phyloP scores from a whole-genome alignment of 495 filamentous ascomycete species.

The Jackrogersella multiformis region DNA sequence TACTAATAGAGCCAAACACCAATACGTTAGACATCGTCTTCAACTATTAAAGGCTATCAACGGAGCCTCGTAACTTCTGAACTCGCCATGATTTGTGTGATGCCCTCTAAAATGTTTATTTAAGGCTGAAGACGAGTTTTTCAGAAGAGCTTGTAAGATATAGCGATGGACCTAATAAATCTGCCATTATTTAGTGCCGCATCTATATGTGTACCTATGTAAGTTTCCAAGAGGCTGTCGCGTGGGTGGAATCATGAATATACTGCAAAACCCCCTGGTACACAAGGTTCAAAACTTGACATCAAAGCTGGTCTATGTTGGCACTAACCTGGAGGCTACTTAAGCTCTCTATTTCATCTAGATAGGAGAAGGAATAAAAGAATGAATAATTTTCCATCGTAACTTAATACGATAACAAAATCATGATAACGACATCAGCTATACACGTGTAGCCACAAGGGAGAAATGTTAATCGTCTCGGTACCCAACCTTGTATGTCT shows the following conservation, averaged over 20 bases:
- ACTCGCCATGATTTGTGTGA: not conserved
- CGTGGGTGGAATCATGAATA: no score
- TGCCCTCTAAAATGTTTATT: not conserved
- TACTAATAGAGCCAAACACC: not conserved
- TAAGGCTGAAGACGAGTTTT: not conserved
- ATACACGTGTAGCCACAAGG: not conserved
- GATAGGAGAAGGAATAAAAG: no score
- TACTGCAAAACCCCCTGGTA: no score
- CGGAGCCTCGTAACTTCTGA: not conserved
- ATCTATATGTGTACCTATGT: not conserved
- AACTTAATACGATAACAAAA: no score
- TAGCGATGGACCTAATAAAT: not conserved
- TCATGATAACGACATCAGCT: not conserved
- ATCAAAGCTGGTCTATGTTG: no score
- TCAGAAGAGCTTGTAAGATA: not conserved
- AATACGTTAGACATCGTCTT: not conserved
- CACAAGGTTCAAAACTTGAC: no score
- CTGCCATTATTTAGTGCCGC: not conserved
- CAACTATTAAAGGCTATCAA: not conserved
- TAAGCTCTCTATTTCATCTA: no score
- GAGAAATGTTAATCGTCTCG: not conserved
- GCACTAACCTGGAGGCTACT: no score
- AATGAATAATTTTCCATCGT: no score
- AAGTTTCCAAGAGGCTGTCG: no score
- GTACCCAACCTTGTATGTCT: not conserved